A percentile compares a stretch with the other conserved stretches of the same genome.
phyloP scores from a whole-genome alignment of 768 basidiomycete species.

The Gautieria morchelliformis region DNA sequence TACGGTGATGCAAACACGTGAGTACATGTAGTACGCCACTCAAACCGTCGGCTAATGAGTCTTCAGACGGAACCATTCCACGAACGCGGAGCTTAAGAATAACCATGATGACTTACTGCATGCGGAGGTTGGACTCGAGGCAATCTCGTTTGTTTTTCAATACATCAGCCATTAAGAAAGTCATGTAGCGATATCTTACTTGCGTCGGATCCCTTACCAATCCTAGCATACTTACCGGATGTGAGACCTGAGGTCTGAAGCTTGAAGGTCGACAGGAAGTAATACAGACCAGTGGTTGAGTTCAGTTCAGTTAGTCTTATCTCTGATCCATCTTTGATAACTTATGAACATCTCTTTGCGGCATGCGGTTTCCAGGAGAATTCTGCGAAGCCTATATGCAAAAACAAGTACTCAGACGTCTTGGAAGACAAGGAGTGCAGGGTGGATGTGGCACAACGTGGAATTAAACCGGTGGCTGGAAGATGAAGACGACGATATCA shows the following conservation, averaged over 20 bases:
- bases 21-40: slow-evolving; percentile 24
- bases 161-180: slow-evolving; percentile 71
- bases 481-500: slow-evolving; percentile 51
- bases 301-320: too few species aligned
- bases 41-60: slow-evolving; percentile 1
- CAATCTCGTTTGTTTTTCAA: slow-evolving; percentile 94
- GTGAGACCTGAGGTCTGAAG: too few species aligned
- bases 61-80: slow-evolving; percentile 93
- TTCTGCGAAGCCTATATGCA: slow-evolving; percentile 44
- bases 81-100: slow-evolving; percentile 74
- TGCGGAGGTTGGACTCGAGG: slow-evolving; percentile 73
- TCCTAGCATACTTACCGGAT: too few species aligned
- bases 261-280: too few species aligned
- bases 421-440: slow-evolving; percentile 11
- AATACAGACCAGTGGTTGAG: too few species aligned
- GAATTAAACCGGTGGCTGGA: slow-evolving; percentile 18
- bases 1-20: slow-evolving; percentile 98
- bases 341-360: slow-evolving; percentile 51
- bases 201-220: too few species aligned
- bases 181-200: background rate
- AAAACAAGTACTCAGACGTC: slow-evolving; percentile 37
- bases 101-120: slow-evolving; percentile 95
- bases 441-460: background rate
- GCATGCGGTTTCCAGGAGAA: slow-evolving; percentile 57
- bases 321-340: slow-evolving; percentile 45